These are phyloP conservation scores for Coriolopsis trogii DNA, from an alignment of 1,284 basidiomycete species.

Conservation along the genomic window DNA sequence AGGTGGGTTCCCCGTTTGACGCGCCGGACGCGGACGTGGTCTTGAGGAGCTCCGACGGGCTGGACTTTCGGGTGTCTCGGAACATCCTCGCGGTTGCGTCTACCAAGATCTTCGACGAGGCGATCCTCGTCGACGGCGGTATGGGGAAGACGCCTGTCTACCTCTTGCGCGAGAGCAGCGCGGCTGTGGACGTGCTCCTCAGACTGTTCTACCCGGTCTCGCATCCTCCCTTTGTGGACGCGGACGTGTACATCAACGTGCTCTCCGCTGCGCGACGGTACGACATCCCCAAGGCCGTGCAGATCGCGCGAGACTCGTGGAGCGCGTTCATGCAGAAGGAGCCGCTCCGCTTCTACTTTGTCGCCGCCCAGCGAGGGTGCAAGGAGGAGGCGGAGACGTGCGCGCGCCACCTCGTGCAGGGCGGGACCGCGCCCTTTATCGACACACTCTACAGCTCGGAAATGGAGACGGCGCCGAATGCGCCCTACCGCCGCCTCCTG, in stretches of 20 bases:
- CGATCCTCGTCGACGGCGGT: not conserved
- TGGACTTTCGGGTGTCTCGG: not conserved
- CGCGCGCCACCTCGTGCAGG: too few relatives aligned
- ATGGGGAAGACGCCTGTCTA: not conserved
- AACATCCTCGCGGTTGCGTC: slow-evolving; percentile 14
- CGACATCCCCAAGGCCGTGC: not conserved
- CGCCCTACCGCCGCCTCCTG: too few relatives aligned
- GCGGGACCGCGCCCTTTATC: too few relatives aligned
- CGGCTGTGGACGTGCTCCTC: not conserved
- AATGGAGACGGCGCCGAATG: too few relatives aligned
- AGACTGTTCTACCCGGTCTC: slow-evolving; percentile 3
- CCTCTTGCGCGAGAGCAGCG: not conserved
- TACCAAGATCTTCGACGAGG: not conserved
- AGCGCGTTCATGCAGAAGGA: too few relatives aligned
- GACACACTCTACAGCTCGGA: too few relatives aligned
- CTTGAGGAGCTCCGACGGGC: not conserved
- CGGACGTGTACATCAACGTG: not conserved
- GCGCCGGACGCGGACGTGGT: not conserved
- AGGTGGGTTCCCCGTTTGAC: not conserved
- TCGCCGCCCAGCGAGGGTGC: too few relatives aligned
- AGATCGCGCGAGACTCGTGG: not conserved
- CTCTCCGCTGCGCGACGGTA: not conserved
- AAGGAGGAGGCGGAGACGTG: too few relatives aligned
- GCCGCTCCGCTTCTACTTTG: too few relatives aligned
- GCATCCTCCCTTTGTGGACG: not conserved